Evolutionary conservation across 345 rosid species (phyloP).

Genomic region (Brassica incana): DNA sequence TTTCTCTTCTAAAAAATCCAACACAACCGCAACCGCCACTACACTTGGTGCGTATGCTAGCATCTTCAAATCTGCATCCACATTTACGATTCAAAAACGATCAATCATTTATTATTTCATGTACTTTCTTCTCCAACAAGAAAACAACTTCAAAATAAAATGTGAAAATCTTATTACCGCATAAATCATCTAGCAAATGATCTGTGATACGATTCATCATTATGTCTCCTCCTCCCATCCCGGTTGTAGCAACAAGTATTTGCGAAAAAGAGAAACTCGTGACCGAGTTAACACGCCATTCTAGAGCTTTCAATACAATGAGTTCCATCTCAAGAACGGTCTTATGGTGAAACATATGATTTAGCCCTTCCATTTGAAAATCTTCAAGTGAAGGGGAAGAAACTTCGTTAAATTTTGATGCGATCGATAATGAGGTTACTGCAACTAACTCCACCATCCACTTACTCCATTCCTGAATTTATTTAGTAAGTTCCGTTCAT

Average conservation of each 20-base stretch:
- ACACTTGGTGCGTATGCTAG: slow-evolving; percentile 55
- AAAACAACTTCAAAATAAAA: too few relatives aligned
- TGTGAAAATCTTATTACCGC: slow-evolving; percentile 39
- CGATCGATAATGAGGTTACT: slow-evolving; percentile 65
- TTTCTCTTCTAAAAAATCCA: slow-evolving; percentile 43
- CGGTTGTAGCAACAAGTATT: slow-evolving; percentile 32
- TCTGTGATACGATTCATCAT: slow-evolving; percentile 35
- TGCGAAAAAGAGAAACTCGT: slow-evolving; percentile 58
- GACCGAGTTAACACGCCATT: slow-evolving; percentile 59
- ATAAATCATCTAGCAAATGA: slow-evolving; percentile 46
- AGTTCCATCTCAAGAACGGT: slow-evolving; percentile 69
- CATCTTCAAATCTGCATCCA: slow-evolving; percentile 49
- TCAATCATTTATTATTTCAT: not conserved
- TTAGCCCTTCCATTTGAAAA: slow-evolving; percentile 64
- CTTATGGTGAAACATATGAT: slow-evolving; percentile 53
- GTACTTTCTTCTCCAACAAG: not conserved
- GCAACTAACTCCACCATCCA: slow-evolving; percentile 73
- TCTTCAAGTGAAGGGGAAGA: slow-evolving; percentile 48
- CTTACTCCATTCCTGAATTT: slow-evolving; percentile 55
- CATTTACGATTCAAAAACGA: too few relatives aligned
- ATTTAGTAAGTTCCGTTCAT: not conserved
- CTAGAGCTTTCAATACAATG: slow-evolving; percentile 47
- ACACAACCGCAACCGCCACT: slow-evolving; percentile 51
- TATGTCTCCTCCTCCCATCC: not conserved
- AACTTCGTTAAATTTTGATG: slow-evolving; percentile 65